Evolutionary conservation across 1,284 basidiomycete species (phyloP), one percentile per base, ranked within the genome.

Genomic region (Malassezia japonica): DNA sequence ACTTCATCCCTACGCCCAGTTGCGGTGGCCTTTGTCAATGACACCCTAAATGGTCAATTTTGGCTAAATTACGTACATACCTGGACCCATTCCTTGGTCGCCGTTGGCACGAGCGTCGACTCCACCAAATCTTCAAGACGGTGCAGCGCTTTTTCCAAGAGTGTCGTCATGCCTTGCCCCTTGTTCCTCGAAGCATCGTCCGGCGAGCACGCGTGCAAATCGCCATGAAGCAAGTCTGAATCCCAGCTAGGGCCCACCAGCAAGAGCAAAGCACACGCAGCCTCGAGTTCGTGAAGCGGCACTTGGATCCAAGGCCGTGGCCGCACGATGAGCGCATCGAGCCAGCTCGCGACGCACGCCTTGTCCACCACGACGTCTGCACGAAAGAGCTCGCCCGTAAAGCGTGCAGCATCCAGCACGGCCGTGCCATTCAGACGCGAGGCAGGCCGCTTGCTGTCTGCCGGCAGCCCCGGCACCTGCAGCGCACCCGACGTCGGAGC

Each of bases 191-290:
- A n/a, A 34, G 32, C 7, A 34, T n/a, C 32, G 32, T 34, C 32
- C 6, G 32, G 7, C 16, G 32, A 6, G 32, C 32, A n/a, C 12
- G 32, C 6, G 12, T 34, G 32, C 12, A 34, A n/a, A n/a, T 7
- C 13, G 13, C 6, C 7, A 5, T 34, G 32, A 21, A 36, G 35
- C 3, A 23, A 15, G 12, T 4, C 28, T 16, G 39, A 5, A 12
- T 41, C 23, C 40, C 40, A 42, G 23, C 23, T 6, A 12, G 40
- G 40, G 12, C 13, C 50, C 12, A 43, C 38, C 10, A 52, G 45
- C 15, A 52, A 29, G 7, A 52, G 44, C 25, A 52, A 32, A 13
- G 50, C 50, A 47, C 50, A 52, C 4, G 44, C 50, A 9, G 50
- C 50, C 31, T 52, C 50, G 7, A 52, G 40, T 18, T 52, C 50